Base-by-base conservation (phyloP, 208 protist genomes). In the Polymyxa betae region DNA sequence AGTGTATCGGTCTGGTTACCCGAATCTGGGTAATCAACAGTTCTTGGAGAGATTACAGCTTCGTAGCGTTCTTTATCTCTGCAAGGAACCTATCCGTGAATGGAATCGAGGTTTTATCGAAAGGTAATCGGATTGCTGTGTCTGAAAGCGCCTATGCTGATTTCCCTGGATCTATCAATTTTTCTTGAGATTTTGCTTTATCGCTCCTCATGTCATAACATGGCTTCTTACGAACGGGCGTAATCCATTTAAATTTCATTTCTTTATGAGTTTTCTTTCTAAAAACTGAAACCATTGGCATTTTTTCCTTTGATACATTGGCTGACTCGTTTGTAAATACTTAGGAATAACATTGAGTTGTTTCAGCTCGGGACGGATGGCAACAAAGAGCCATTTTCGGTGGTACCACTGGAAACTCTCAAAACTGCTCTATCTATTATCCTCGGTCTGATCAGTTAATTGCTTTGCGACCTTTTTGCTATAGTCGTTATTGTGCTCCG, bases 381-480 rank as follows among this genome's bases (percentile, higher is more conserved):
- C 29, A 96, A 96, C 91, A 98, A 91, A 94, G 97, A 98, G 92
- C 98, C 98, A 1, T 99, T 99, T 94, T 95, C 96, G 38, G 96
- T 98, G 90, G 98, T 99, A 45, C 97, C 97, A 0, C 96, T 97
- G 90, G 91, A 95, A 12, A 20, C 66, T 52, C 72, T 91, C 38
- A n/a, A 89, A 45, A 44, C 72, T 40, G 45, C 90, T 10, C 20
- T 91, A 0, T 0, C 44, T 5, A 35, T 45, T 46, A n/a, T 82
- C 12, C 72, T 82, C 35, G 72, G 72, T 82, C n/a, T n/a, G n/a
- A n/a, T n/a, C n/a, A n/a, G n/a, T n/a, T n/a, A n/a, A n/a, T n/a
- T n/a, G n/a, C n/a, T n/a, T 60, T 24, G 5, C 49, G 24, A 29
- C 24, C 12, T 60, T 29, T 60, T 60, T 5, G 49, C 5, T 29